Evolutionary conservation across 352 stramenopile genomes (phyloP), one percentile per base, ranked within the genome.

Genomic region (Phytopythium aichiense): DNA sequence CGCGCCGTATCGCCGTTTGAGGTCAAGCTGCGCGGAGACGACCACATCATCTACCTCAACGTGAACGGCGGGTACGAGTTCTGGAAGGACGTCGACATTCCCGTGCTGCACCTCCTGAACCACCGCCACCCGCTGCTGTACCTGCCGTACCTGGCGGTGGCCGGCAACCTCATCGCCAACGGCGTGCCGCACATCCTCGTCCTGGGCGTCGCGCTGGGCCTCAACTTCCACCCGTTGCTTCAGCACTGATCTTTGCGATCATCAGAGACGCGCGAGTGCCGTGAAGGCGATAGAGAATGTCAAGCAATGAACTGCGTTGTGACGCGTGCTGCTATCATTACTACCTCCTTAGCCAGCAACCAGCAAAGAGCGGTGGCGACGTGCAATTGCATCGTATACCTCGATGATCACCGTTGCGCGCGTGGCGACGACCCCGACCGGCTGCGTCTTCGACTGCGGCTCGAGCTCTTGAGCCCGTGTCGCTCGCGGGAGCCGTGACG

Each of bases 41-140:
- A 92, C 45, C 76, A 91, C 56, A 66, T 89, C 31, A 83, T 92
- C 52, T 90, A 90, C 65, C 58, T 92, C 35, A 94, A 94, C 68
- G 72, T 91, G 42, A 94, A 94, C 56, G 77, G 84, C n/a, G 77
- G 63, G 20, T 94, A 90, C 42, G 85, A 83, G 64, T 94, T 94
- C 66, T 94, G 84, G 83, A 87, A 86, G 58, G 85, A 92, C 38
- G 87, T 92, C 28, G 43, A 88, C 50, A 87, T 92, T 57, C 59
- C 74, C 12, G 46, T 90, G 54, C 79, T 94, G 13, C 85, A 94
- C 60, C 67, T 81, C 52, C 63, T 92, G n/a, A 79, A 94, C 68
- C 84, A 92, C 56, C 73, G 73, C 22, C 76, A 85, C 40, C 79
- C 85, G 22, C 42, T 73, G 35, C 51, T 91, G 35, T 94, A 94